Percentiles rank a stretch among this genome's conserved stretches.
Conservation (phyloP, 2,329 filamentous ascomycete species). For the Trichoderma sp. region DNA sequence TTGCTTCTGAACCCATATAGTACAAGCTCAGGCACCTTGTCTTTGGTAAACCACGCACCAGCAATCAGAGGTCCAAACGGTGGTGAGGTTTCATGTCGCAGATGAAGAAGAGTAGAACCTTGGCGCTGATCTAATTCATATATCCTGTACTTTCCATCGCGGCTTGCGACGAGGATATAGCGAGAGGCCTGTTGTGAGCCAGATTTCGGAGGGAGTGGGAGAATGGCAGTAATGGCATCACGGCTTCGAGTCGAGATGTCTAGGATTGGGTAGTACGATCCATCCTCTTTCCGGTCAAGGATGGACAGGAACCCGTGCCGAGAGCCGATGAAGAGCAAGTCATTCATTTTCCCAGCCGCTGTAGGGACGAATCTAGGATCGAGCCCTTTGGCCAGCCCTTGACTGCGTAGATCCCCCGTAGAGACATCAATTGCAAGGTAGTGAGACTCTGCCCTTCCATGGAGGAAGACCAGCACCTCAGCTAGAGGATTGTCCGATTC, state of each 20-base stretch:
- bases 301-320: constrained; percentile 49
- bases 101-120: constrained; percentile 34
- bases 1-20: constrained; percentile 80
- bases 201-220: constrained; percentile 40
- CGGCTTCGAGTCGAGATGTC: constrained; percentile 42
- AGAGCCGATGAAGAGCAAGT: constrained; percentile 53
- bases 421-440: constrained; percentile 41
- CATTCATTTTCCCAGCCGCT: constrained; percentile 42
- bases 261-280: constrained; percentile 30
- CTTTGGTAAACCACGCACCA: constrained; percentile 58
- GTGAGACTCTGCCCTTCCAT: constrained; percentile 45
- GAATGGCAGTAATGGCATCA: constrained; percentile 69
- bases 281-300: constrained; percentile 27
- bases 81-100: constrained; percentile 66
- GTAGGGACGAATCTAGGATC: constrained; percentile 52
- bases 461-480: constrained; percentile 46
- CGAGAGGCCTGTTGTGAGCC: constrained; percentile 21
- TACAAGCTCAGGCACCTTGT: constrained; percentile 54
- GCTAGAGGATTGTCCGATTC: constrained; percentile 12
- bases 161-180: constrained; percentile 68
- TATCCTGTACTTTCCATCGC: constrained; percentile 74
- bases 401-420: constrained; percentile 30
- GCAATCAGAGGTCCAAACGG: constrained; percentile 77
- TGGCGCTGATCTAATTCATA: constrained; percentile 43
- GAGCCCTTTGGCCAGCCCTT: constrained; percentile 37